phyloP scores from a whole-genome alignment of 139 green algal genomes.

The Micractinium sp. region DNA sequence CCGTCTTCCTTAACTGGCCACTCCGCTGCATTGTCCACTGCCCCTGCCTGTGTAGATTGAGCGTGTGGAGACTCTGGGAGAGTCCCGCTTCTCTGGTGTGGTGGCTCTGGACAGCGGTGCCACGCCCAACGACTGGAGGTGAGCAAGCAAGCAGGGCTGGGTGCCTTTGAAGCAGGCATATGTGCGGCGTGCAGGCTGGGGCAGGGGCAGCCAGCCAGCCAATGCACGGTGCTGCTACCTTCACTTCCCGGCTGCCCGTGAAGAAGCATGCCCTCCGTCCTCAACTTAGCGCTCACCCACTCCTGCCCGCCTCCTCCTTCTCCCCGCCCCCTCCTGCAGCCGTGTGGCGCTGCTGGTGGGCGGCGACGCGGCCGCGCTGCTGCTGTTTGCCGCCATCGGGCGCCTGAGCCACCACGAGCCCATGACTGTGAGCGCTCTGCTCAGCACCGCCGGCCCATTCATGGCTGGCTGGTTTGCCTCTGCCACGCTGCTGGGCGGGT shows the following conservation, averaged over 20 bases:
- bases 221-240: too few relatives aligned
- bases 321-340: not conserved
- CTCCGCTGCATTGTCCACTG: not conserved
- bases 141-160: not conserved
- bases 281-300: not conserved
- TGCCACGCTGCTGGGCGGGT: constrained; percentile 62
- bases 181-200: too few relatives aligned
- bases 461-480: constrained; percentile 75
- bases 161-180: too few relatives aligned
- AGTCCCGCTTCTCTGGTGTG: constrained; percentile 32
- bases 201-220: too few relatives aligned
- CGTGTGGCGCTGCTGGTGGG: constrained; percentile 56
- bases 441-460: constrained; percentile 79
- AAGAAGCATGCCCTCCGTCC: not conserved
- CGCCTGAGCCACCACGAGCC: constrained; percentile 70
- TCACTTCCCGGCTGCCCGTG: not conserved
- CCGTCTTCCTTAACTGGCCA: not conserved
- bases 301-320: not conserved
- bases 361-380: constrained; percentile 70
- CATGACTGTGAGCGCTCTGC: constrained; percentile 32
- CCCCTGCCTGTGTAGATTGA: not conserved
- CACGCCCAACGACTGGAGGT: constrained; percentile 12
- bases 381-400: constrained; percentile 79
- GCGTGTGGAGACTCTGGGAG: not conserved
- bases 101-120: constrained; percentile 36